Evolutionary conservation across 2,329 filamentous ascomycete species (phyloP), one percentile per base, ranked within the genome.

Genomic region (Paraconiothyrium brasiliense): DNA sequence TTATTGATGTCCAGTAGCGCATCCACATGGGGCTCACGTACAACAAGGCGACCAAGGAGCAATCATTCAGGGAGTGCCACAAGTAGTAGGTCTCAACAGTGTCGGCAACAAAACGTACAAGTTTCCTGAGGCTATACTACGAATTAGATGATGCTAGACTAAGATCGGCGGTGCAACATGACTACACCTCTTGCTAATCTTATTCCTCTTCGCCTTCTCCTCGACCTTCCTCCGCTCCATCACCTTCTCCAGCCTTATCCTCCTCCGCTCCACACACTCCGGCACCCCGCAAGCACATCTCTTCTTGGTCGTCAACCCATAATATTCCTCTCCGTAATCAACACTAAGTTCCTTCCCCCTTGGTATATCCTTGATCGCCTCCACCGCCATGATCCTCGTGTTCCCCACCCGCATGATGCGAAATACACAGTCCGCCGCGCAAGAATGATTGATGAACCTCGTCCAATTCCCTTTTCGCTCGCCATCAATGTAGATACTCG

Each of bases 121-220:
- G 6, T 6, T 4, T 30, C 27, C 6, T 2, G 6, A 30, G 27
- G 1, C 27, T 30, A 30, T 6, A 30, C 27, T 30, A 30, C 27
- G 27, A 30, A 30, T 5, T 10, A 46, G 7, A 46, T 2, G 22
- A 8, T 22, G n/a, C 43, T 46, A 46, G 43, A 46, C 20, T 2
- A 16, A 48, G 10, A 32, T 13, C 6, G 20, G 10, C 24, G 73
- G 54, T 5, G 16, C 30, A 71, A 0, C 64, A 67, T 5, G 71
- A 75, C 0, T 79, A 77, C 60, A 67, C 68, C 24, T 63, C 65
- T 8, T 79, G 76, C 58, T 49, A 30, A 55, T 64, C 24, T 13
- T 2, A 10, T 20, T 54, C 10, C 22, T 54, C 27, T 10, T 20
- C 10, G 4, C 22, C 24, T 32, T 44, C 27, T n/a, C 46, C 16